Conservation (phyloP, 192 early-diverging fungal genomes). For the Entomortierella beljakovae region DNA sequence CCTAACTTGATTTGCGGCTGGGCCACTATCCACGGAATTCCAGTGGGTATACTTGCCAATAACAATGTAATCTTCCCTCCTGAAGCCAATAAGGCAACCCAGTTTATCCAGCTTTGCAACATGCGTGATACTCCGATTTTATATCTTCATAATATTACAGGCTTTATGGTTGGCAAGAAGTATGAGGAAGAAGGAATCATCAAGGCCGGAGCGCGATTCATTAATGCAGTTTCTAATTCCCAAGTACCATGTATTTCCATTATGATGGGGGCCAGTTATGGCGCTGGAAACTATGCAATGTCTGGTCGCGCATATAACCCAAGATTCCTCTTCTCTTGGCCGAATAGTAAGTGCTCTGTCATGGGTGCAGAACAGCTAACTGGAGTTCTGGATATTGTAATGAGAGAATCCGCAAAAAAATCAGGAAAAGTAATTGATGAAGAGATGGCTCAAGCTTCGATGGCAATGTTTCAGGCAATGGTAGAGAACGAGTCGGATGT, state of each 20-base stretch:
- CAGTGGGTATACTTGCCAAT: constrained; percentile 75
- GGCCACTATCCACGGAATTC: constrained; percentile 72
- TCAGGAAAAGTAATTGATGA: constrained; percentile 64
- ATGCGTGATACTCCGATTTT: constrained; percentile 66
- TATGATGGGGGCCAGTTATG: constrained; percentile 74
- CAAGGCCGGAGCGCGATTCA: constrained; percentile 73
- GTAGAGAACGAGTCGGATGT: constrained; percentile 72
- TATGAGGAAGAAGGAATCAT: constrained; percentile 77
- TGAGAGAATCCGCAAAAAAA: constrained; percentile 67
- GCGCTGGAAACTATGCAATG: constrained; percentile 79
- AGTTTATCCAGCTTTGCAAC: constrained; percentile 76
- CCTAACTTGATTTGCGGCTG: constrained; percentile 72
- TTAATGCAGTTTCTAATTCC: constrained; percentile 75
- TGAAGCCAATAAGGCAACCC: constrained; percentile 75
- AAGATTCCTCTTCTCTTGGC: constrained; percentile 74
- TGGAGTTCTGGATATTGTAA: constrained; percentile 73
- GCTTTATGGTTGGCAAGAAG: constrained; percentile 76
- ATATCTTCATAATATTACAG: constrained; percentile 75
- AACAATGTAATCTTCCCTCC: constrained; percentile 71
- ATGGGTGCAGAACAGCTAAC: constrained; percentile 78
- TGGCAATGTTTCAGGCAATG: constrained; percentile 59
- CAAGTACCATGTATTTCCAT: constrained; percentile 69
- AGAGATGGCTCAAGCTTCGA: constrained; percentile 56
- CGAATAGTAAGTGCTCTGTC: constrained; percentile 73
- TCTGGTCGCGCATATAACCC: constrained; percentile 74